A percentile compares a stretch with the other conserved stretches of the same genome.
Conservation (phyloP, 768 basidiomycete species). For the Macrocybe gigantea region DNA sequence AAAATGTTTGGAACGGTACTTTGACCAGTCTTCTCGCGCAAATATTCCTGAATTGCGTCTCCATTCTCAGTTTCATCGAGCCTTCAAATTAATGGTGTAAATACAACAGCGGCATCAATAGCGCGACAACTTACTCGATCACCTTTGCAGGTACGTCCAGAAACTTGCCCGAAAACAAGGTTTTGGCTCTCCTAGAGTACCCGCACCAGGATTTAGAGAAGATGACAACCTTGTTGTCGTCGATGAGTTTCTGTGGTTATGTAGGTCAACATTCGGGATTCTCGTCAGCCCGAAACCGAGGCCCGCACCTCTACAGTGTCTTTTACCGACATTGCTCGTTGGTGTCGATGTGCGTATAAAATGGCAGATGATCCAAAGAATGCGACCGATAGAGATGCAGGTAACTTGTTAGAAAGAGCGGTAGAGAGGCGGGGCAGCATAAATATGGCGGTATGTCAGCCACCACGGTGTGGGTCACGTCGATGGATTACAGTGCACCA, state of each 20-base stretch:
- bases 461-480: too few species aligned
- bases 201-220: slow-evolving; percentile 60
- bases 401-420: slow-evolving; percentile 7
- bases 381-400: slow-evolving; percentile 10
- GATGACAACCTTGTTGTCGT: slow-evolving; percentile 44
- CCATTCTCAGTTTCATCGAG: slow-evolving; percentile 58
- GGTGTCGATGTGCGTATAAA: too few species aligned
- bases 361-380: slow-evolving; percentile 24
- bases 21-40: slow-evolving; percentile 57
- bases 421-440: slow-evolving; percentile 8
- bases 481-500: too few species aligned
- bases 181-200: slow-evolving; percentile 45
- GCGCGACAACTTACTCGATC: slow-evolving; percentile 37
- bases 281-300: neutral
- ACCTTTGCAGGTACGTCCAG: slow-evolving; percentile 31
- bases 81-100: slow-evolving; percentile 23
- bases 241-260: slow-evolving; percentile 34
- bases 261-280: neutral
- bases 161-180: slow-evolving; percentile 33
- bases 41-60: slow-evolving; percentile 57
- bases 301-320: slow-evolving; percentile 35
- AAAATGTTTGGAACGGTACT: slow-evolving; percentile 75
- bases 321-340: slow-evolving; percentile 24
- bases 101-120: neutral
- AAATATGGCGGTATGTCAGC: too few species aligned